phyloP scores from a whole-genome alignment of 768 basidiomycete genomes.

The Pleurotus sapidus region DNA sequence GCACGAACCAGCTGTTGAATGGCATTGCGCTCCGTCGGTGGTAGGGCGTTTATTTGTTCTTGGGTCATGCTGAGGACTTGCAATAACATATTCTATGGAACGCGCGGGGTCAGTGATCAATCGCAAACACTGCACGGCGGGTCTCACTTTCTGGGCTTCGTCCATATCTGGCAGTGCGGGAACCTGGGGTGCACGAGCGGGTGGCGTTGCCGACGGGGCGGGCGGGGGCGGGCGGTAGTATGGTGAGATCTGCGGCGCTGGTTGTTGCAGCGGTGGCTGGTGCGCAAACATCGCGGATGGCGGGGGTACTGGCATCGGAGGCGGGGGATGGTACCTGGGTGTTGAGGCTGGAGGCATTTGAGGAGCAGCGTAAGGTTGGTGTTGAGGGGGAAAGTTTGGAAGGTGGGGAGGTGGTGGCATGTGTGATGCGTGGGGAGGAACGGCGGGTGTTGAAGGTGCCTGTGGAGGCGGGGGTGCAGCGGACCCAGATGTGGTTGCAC shows the following conservation, averaged over 20 bases:
- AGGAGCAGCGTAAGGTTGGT: slow-evolving; percentile 27
- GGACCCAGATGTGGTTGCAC: slow-evolving; percentile 27
- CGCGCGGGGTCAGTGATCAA: slow-evolving; percentile 12
- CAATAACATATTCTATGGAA: slow-evolving; percentile 68
- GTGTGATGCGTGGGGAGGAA: slow-evolving; percentile 44
- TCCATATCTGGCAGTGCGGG: slow-evolving; percentile 39
- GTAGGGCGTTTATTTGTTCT: slow-evolving; percentile 81
- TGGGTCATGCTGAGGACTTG: slow-evolving; percentile 81
- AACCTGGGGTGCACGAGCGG: slow-evolving; percentile 27
- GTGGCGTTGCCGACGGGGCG: slow-evolving; percentile 23
- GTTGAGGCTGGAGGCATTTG: slow-evolving; percentile 25
- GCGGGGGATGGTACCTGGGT: slow-evolving; percentile 18
- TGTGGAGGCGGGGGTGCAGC: slow-evolving; percentile 13
- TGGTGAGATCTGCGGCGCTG: slow-evolving; percentile 22
- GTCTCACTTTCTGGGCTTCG: slow-evolving; percentile 45
- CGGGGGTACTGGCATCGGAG: slow-evolving; percentile 28
- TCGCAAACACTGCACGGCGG: slow-evolving; percentile 1
- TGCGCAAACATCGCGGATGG: slow-evolving; percentile 28
- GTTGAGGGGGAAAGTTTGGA: slow-evolving; percentile 28
- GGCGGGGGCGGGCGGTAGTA: slow-evolving; percentile 25
- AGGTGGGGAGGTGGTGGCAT: slow-evolving; percentile 32
- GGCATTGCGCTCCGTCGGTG: slow-evolving; percentile 73
- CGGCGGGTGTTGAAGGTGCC: slow-evolving; percentile 17
- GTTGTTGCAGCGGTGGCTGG: slow-evolving; percentile 22
- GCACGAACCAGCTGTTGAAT: slow-evolving; percentile 72